A percentile compares a stretch with the other conserved stretches of the same genome.
Conservation (phyloP, 2,329 filamentous ascomycete species). For the Talaromyces sp. region DNA sequence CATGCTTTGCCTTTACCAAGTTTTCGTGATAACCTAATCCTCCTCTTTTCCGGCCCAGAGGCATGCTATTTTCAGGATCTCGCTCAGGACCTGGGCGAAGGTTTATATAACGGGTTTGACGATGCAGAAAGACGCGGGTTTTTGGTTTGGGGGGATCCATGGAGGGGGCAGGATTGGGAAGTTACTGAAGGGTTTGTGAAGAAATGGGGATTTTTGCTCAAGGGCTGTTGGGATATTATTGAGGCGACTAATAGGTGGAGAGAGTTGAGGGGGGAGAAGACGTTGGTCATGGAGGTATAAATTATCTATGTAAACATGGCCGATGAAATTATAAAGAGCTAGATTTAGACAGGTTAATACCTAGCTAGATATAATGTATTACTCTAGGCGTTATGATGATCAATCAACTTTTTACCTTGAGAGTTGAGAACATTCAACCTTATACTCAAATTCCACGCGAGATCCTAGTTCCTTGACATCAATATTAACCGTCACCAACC, state of each 20-base stretch:
- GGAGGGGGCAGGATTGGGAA: constrained; percentile 9
- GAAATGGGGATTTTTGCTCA: constrained; percentile 22
- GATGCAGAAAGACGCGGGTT: constrained; percentile 1
- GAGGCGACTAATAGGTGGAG: constrained; percentile 21
- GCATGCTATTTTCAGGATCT: background rate
- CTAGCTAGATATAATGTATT: no score
- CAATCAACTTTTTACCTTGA: no score
- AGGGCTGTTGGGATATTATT: constrained; percentile 20
- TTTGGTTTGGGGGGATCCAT: background rate
- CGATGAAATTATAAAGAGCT: no score
- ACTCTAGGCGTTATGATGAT: no score
- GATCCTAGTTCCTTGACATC: no score
- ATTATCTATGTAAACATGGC: no score
- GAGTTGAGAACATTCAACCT: no score
- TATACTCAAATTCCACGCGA: no score
- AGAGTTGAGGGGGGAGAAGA: constrained; percentile 16
- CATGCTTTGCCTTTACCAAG: background rate
- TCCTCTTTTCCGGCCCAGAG: background rate
- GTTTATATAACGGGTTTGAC: background rate
- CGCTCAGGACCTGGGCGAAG: background rate
- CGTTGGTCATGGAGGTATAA: background rate
- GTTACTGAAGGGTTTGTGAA: constrained; percentile 19
- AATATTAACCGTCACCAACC: no score
- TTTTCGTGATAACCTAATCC: background rate
- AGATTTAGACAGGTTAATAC: no score